These are phyloP conservation scores for Aspergillus affinis DNA, from an alignment of 495 filamentous ascomycete genomes.

Conservation along the genomic window DNA sequence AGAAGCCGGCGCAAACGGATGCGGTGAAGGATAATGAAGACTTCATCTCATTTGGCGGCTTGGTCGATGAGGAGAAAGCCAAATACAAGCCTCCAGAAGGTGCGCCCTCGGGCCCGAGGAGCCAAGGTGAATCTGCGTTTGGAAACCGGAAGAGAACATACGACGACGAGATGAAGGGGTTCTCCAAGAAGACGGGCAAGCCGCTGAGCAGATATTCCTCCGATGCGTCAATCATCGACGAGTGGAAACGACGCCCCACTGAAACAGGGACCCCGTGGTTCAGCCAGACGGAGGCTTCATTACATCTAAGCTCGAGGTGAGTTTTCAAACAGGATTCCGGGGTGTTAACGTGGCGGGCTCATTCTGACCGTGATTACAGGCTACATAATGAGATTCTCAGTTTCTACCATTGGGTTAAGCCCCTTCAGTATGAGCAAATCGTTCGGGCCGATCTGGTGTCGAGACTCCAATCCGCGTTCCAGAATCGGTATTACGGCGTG, in stretches of 20 bases:
- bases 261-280: conserved; percentile 64
- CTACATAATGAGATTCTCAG: conserved; percentile 85
- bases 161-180: conserved; percentile 63
- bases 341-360: background rate
- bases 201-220: conserved; percentile 39
- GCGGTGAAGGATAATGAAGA: conserved; percentile 65
- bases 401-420: conserved; percentile 81
- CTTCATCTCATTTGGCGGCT: conserved; percentile 74
- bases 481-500: conserved; percentile 49
- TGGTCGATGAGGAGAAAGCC: conserved; percentile 50
- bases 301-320: conserved; percentile 37
- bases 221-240: conserved; percentile 49
- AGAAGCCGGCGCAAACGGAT: conserved; percentile 45
- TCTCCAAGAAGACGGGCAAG: conserved; percentile 44
- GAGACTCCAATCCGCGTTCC: conserved; percentile 56
- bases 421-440: conserved; percentile 70
- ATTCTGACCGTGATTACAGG: conserved; percentile 29
- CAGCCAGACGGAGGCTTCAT: conserved; percentile 23
- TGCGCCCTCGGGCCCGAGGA: conserved; percentile 36
- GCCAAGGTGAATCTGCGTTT: conserved; percentile 33
- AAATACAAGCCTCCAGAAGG: conserved; percentile 31
- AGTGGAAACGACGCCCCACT: conserved; percentile 54
- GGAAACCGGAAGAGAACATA: conserved; percentile 67
- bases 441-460: conserved; percentile 72
- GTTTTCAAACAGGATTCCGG: conserved; percentile 1